phyloP scores from a whole-genome alignment of 108 stramenopile species.

The Aurantiochytrium sp. region DNA sequence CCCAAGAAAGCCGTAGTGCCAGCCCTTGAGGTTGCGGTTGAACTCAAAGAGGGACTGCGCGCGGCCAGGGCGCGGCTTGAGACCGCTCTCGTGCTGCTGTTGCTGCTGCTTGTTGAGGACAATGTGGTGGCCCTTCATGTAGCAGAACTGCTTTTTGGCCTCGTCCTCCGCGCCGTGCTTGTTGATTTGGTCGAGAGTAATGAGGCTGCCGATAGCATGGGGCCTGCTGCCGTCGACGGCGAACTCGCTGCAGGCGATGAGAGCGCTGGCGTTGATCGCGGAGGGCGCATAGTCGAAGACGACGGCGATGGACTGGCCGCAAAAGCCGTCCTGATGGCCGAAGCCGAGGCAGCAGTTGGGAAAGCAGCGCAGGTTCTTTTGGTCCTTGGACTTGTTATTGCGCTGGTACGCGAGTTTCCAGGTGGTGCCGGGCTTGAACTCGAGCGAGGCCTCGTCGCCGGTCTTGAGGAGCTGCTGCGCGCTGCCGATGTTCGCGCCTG shows the following conservation, averaged over 20 bases:
- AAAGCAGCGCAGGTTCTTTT: conserved; percentile 14
- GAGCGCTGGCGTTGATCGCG: not conserved
- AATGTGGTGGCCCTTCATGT: not conserved
- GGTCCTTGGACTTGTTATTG: conserved; percentile 17
- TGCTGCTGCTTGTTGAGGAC: not conserved
- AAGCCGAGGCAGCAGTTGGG: conserved; percentile 11
- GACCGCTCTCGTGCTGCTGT: not conserved
- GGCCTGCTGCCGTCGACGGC: not conserved
- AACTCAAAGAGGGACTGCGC: not conserved
- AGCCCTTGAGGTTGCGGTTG: conserved; percentile 10
- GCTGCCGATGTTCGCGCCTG: not conserved
- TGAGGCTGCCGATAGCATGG: not conserved
- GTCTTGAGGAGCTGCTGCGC: not conserved
- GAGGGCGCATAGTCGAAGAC: not conserved
- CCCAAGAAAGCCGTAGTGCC: conserved; percentile 15
- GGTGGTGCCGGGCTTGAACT: not conserved
- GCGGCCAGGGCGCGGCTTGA: not conserved
- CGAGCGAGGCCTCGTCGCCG: not conserved
- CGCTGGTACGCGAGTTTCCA: conserved; percentile 13
- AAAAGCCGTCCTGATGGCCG: conserved; percentile 8
- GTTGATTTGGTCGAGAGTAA: not conserved
- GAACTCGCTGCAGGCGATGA: not conserved
- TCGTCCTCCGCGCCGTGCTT: conserved; percentile 13
- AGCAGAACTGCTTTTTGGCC: not conserved
- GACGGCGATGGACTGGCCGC: conserved; percentile 4